Evolutionary conservation across 495 filamentous ascomycete genomes (phyloP), one percentile per base, ranked within the genome.

Genomic region (Massariosphaeria phaeospora): DNA sequence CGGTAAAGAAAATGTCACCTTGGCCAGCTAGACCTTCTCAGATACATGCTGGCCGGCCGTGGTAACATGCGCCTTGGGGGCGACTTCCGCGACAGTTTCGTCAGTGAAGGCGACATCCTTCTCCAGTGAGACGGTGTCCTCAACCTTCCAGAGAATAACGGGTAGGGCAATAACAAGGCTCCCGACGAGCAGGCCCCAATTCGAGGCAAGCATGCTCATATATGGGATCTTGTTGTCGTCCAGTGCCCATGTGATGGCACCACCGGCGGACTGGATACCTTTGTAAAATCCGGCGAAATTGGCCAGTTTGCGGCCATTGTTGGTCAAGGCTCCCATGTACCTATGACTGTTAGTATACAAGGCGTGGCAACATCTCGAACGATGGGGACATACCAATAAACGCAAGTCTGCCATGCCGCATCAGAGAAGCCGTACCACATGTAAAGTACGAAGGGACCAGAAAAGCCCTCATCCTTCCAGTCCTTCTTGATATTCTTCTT

Each of bases 271-370:
- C 71, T 96, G 91, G 62, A 97, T 86, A n/a, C 88, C 88, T 66
- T 96, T 96, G 79, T 95, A 96, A 76, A 91, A 96, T 48, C 91
- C 91, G 27, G 89, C 83, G 63, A 93, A 86, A 74, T 96, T 95
- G 72, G 91, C 91, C 18, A 91, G 77, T 65, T 90, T 94, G 65
- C 90, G 86, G 56, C 84, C 80, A 40, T 93, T 94, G 76, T 97
- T 96, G 63, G 83, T 88, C 26, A 95, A 76, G 15, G 89, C 83
- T 29, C 91, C 91, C 86, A 97, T 95, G 72, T 85, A 88, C 85
- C 85, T 89, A 56, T 27, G 27, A n/a, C 18, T 42, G 30, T 52
- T 35, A 58, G 43, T 20, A 47, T 40, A 2, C 24, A 20, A 17
- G 30, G n/a, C 30, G 30, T n/a, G n/a, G 20, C 33, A 5, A 3